Percentiles rank a stretch among this genome's conserved stretches.
Conservation (phyloP, 1,284 basidiomycete genomes). For the Laetiporus sulphureus region DNA sequence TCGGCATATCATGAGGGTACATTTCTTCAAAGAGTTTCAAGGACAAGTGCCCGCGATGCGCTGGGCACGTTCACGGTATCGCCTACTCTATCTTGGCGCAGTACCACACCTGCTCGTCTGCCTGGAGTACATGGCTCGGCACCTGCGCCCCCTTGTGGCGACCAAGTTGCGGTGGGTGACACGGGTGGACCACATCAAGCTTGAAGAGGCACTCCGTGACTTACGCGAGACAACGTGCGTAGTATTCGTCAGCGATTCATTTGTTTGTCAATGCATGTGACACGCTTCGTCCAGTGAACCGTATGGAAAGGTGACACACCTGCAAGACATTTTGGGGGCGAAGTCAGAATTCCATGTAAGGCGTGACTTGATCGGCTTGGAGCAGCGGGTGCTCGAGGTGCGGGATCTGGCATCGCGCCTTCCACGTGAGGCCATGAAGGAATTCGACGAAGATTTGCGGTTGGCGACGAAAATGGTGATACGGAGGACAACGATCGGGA, state of each 20-base stretch:
- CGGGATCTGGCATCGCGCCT: slow-evolving; percentile 10
- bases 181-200: slow-evolving; percentile 24
- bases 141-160: slow-evolving; percentile 26
- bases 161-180: slow-evolving; percentile 28
- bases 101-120: slow-evolving; percentile 42
- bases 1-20: neutral
- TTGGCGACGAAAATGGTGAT: slow-evolving; percentile 20
- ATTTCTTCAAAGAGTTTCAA: neutral
- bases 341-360: slow-evolving; percentile 14
- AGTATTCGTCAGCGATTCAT: neutral
- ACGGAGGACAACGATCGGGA: too few species aligned
- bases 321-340: slow-evolving; percentile 14
- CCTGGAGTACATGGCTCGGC: slow-evolving; percentile 30
- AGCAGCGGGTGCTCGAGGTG: slow-evolving; percentile 10
- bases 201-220: slow-evolving; percentile 29
- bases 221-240: slow-evolving; percentile 21
- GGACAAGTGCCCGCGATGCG: neutral
- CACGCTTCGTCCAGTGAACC: slow-evolving; percentile 3
- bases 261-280: neutral
- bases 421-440: slow-evolving; percentile 9
- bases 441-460: slow-evolving; percentile 16
- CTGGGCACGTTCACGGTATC: slow-evolving; percentile 25
- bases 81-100: slow-evolving; percentile 39
- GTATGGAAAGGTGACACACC: slow-evolving; percentile 11
- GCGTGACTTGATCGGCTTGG: slow-evolving; percentile 15